These are phyloP conservation scores for Leucocoprinus birnbaumii DNA, from an alignment of 768 basidiomycete species.

Conservation along the genomic window DNA sequence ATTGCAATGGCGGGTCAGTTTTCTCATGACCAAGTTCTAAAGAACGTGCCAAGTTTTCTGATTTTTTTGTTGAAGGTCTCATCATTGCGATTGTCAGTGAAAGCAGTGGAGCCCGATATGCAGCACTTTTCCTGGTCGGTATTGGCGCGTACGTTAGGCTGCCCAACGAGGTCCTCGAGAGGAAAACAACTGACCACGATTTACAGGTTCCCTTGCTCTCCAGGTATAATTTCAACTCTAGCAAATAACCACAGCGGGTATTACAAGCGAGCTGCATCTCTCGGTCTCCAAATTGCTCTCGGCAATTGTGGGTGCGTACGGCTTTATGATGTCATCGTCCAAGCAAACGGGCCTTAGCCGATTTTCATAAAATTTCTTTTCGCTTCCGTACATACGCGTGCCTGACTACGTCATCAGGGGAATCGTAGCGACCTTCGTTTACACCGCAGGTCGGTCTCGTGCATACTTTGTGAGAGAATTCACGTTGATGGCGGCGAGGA, in stretches of 20 bases:
- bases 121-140: background rate
- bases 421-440: constrained; percentile 5
- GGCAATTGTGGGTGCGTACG: constrained; percentile 1
- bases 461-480: too few relatives aligned
- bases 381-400: too few relatives aligned
- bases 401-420: background rate
- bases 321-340: background rate
- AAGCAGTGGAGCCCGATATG: constrained; percentile 5
- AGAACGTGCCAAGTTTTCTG: background rate
- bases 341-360: too few relatives aligned
- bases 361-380: too few relatives aligned
- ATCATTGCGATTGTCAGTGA: constrained; percentile 22
- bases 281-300: constrained; percentile 4
- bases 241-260: constrained; percentile 11
- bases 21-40: background rate
- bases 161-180: too few relatives aligned
- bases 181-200: too few relatives aligned
- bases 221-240: background rate
- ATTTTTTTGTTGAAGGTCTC: constrained; percentile 18
- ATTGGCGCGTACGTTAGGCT: constrained; percentile 1
- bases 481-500: background rate
- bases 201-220: constrained; percentile 1
- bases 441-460: constrained; percentile 11
- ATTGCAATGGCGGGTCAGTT: constrained; percentile 15
- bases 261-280: constrained; percentile 6